Percentiles rank a stretch among this genome's conserved stretches.
Conservation (phyloP, 495 filamentous ascomycete species). For the Viridothelium virens region DNA sequence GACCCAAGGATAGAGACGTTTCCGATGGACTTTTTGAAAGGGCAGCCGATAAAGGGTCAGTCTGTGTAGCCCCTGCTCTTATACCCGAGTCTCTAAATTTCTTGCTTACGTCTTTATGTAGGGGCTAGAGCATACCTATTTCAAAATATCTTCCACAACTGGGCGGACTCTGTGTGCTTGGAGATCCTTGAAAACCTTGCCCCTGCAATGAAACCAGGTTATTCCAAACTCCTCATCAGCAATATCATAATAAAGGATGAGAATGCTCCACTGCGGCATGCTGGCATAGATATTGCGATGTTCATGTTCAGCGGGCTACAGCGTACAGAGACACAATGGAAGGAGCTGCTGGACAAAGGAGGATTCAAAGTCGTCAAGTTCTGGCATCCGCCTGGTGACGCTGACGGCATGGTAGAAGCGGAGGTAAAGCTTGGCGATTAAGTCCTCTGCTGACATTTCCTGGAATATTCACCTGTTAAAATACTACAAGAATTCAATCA, state of each 20-base stretch:
- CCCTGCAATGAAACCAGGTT: slow-evolving; percentile 12
- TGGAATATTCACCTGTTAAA: no score
- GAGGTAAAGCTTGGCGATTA: no score
- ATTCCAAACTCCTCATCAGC: slow-evolving; percentile 18
- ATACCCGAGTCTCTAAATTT: neutral
- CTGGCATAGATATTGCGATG: slow-evolving; percentile 12
- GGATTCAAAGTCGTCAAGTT: neutral
- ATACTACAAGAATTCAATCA: no score
- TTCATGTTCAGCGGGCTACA: neutral
- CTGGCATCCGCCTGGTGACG: neutral
- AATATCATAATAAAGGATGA: slow-evolving; percentile 13
- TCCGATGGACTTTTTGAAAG: slow-evolving; percentile 17
- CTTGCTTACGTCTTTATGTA: neutral
- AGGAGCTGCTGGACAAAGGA: neutral
- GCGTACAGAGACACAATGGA: neutral
- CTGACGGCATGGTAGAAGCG: neutral
- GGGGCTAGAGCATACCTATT: slow-evolving; percentile 20
- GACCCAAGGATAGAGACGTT: slow-evolving; percentile 10
- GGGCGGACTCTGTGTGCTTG: slow-evolving; percentile 15
- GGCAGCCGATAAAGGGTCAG: slow-evolving; percentile 16
- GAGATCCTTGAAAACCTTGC: slow-evolving; percentile 12
- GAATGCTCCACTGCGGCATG: neutral
- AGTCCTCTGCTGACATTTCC: no score
- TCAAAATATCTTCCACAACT: slow-evolving; percentile 19
- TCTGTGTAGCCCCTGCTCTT: neutral